Percentiles rank a stretch among this genome's conserved stretches.
These are phyloP conservation scores for Capsicum pubescens DNA, from an alignment of 257 asterid genomes.

Conservation along the genomic window DNA sequence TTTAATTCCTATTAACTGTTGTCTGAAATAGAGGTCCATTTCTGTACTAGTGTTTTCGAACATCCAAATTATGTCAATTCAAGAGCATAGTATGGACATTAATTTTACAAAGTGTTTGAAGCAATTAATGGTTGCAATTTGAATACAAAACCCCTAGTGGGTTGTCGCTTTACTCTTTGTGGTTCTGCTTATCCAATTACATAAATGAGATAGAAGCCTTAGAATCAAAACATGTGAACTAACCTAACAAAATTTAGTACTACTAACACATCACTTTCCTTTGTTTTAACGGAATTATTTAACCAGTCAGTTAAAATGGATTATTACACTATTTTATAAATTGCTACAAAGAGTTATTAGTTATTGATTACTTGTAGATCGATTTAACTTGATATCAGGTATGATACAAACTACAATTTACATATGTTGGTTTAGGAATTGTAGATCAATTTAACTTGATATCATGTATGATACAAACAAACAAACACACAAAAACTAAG, in stretches of 20 bases:
- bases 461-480: too few relatives aligned
- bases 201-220: background rate
- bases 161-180: background rate
- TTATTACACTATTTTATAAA: background rate
- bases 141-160: background rate
- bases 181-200: background rate
- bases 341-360: background rate
- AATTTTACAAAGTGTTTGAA: slow-evolving; percentile 3
- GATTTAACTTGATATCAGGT: background rate
- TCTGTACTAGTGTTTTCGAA: background rate
- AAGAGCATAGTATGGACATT: background rate
- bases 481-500: too few relatives aligned
- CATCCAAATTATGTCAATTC: slow-evolving; percentile 9
- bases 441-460: background rate
- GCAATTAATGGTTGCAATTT: background rate
- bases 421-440: background rate
- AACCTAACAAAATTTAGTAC: slow-evolving; percentile 4
- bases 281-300: background rate
- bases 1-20: background rate
- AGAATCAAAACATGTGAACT: slow-evolving; percentile 7
- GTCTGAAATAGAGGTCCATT: background rate
- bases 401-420: background rate
- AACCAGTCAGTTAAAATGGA: too few relatives aligned
- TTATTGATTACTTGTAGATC: background rate
- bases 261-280: background rate